Base-by-base conservation (phyloP, 805 yeast genomes). In the Yamadazyma tumulicola region DNA sequence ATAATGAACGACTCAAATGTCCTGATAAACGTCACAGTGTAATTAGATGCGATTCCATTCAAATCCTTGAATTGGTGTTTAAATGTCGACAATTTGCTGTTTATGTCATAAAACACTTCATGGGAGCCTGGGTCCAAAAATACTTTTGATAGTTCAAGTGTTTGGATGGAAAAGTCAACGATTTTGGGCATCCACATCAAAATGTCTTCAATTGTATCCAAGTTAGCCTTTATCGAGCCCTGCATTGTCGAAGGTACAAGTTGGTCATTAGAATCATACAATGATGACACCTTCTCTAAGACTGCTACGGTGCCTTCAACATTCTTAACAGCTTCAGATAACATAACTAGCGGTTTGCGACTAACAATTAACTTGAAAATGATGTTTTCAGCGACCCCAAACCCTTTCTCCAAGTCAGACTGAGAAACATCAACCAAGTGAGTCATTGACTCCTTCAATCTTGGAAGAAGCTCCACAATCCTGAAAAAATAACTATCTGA, bases 381-480 rank as follows among this genome's bases (percentile, higher is more conserved):
- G 32, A 86, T 53, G 53, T 86, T 81, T 49, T 91, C 97, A 2
- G 78, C 64, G 6, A 79, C 78, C 6, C 88, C 87, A 48, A 87
- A 64, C 24, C 88, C 94, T 45, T 80, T 81, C 41, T 78, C 83
- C 19, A 85, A 73, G 52, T 84, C 94, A 2, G 74, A 64, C 10
- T 71, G 72, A 3, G 96, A 93, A 16, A 85, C 77, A 47, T 87
- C 97, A 6, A 79, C 73, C 10, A 79, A 75, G 10, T 67, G 66
- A 2, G 77, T 57, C 8, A 81, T 78, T 2, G 85, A 63, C 13
- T 80, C 72, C 49, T 95, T 72, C 37, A 91, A 61, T 29, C 91
- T 69, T 3, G 97, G 97, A 28, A 91, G 57, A 18, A 89, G 52
- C 47, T 93, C 97, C 23, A 93, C 58, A 6, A 86, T 56, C 40